Evolutionary conservation across 2,329 filamentous ascomycete species (phyloP).

Genomic region (Neopestalotiopsis sp.): DNA sequence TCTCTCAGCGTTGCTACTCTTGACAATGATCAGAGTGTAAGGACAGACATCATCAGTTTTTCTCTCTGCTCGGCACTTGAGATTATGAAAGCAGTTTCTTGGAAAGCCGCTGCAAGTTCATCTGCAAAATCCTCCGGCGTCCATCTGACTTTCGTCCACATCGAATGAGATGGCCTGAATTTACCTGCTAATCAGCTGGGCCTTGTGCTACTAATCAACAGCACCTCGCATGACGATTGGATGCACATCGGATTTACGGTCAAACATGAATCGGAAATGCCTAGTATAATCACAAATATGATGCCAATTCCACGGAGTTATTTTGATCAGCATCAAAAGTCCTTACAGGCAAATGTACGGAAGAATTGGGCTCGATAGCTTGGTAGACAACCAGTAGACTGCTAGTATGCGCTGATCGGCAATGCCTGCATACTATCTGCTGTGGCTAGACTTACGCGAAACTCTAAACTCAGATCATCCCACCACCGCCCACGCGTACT

Average conservation of each 20-base stretch:
- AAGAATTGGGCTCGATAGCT: not conserved
- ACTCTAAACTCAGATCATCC: not conserved
- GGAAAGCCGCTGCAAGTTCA: not conserved
- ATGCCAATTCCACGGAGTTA: not conserved
- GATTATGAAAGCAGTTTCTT: not conserved
- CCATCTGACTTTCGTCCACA: not conserved
- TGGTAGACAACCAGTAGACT: not conserved
- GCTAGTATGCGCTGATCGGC: not conserved
- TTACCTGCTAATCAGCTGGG: not conserved
- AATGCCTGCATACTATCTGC: not conserved
- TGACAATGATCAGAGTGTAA: not conserved
- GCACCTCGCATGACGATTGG: not conserved
- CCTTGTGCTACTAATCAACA: not conserved
- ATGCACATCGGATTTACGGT: not conserved
- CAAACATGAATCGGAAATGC: not conserved
- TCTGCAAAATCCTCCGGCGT: not conserved
- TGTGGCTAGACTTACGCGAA: not conserved
- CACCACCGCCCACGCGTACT: not conserved
- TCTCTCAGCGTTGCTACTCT: not conserved
- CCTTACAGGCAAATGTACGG: not conserved
- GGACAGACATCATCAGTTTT: not conserved
- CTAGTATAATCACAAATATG: not conserved
- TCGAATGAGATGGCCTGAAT: not conserved
- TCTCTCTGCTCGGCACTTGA: not conserved
- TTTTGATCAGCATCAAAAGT: not conserved